phyloP scores from a whole-genome alignment of 192 early-diverging fungal genomes.

The Coemansia sp. region DNA sequence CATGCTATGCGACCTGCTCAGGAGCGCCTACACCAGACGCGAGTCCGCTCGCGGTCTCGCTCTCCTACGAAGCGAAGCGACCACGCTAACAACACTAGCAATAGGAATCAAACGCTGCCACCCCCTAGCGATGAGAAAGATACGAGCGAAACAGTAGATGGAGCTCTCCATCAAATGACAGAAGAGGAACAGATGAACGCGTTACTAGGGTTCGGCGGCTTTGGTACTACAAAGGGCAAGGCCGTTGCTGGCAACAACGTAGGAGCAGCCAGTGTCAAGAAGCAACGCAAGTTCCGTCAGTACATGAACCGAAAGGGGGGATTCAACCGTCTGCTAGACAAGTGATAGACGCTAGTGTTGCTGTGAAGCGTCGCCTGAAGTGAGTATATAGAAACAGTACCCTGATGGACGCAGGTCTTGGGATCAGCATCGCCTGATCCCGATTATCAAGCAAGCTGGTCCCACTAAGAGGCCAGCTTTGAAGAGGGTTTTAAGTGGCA shows the following conservation, averaged over 20 bases:
- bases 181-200: conserved; percentile 78
- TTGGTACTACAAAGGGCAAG: conserved; percentile 80
- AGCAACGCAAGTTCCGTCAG: conserved; percentile 83
- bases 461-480: too few relatives aligned
- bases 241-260: conserved; percentile 72
- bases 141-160: background rate
- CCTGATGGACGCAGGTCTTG: too few relatives aligned
- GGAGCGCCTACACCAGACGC: background rate
- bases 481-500: too few relatives aligned
- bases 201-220: conserved; percentile 86
- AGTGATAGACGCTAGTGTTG: conserved; percentile 1
- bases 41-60: conserved; percentile 7
- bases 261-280: conserved; percentile 76
- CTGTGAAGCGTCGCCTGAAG: too few relatives aligned
- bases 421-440: too few relatives aligned
- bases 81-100: background rate
- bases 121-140: background rate
- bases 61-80: conserved; percentile 13
- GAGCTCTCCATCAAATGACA: conserved; percentile 20
- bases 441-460: too few relatives aligned
- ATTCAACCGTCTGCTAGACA: conserved; percentile 63
- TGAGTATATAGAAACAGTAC: too few relatives aligned
- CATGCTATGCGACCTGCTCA: background rate
- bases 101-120: background rate
- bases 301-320: conserved; percentile 94